Evolutionary conservation across 2,329 filamentous ascomycete species (phyloP).

Genomic region (Xylariales sp.): DNA sequence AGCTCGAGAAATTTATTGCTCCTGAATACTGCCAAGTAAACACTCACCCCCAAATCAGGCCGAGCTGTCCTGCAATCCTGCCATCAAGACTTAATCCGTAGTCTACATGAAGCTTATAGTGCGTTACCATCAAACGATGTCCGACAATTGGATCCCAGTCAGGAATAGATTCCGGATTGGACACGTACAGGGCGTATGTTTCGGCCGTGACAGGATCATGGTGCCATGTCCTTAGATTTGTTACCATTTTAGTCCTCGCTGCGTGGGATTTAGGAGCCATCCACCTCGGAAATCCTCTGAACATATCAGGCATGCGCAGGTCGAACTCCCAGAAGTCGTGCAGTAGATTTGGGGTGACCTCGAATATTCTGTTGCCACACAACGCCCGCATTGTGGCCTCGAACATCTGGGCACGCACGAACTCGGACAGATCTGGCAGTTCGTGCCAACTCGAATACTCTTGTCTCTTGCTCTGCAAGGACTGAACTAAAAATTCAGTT

Average conservation of each 20-base stretch:
- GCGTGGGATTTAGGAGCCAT: not conserved
- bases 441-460: too few species aligned
- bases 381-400: not conserved
- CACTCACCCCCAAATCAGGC: conserved; percentile 1
- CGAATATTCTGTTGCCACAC: not conserved
- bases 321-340: conserved; percentile 2
- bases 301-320: not conserved
- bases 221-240: not conserved
- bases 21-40: not conserved
- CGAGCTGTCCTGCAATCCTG: not conserved
- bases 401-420: too few species aligned
- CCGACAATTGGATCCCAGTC: not conserved
- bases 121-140: not conserved
- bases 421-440: too few species aligned
- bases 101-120: not conserved
- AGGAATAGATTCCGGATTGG: not conserved
- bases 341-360: not conserved
- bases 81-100: not conserved
- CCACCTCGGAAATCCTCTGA: conserved; percentile 1
- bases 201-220: too few species aligned
- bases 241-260: not conserved
- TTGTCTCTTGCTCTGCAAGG: too few species aligned
- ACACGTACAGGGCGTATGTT: not conserved
- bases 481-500: too few species aligned
- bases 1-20: too few species aligned